phyloP scores from a whole-genome alignment of 2,329 filamentous ascomycete species.

The Colletotrichum nymphaeae region DNA sequence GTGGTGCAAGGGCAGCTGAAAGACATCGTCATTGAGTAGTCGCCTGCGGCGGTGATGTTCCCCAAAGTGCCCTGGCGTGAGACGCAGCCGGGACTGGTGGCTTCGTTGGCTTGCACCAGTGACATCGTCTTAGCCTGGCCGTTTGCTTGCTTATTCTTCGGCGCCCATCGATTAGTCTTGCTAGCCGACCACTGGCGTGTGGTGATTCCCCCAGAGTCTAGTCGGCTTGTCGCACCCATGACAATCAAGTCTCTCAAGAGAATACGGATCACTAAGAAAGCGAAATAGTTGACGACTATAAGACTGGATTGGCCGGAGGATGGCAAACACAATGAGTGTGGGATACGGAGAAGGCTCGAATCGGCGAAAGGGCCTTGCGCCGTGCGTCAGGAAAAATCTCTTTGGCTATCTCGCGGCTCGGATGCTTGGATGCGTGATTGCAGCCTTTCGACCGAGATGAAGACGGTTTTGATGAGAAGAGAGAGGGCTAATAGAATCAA shows the following conservation, averaged over 20 bases:
- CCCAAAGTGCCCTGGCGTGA: conserved; percentile 9
- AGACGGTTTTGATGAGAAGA: not conserved
- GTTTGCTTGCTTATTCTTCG: conserved; percentile 28
- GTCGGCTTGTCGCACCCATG: not conserved
- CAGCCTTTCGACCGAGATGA: not conserved
- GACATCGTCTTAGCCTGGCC: conserved; percentile 16
- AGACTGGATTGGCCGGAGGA: not conserved
- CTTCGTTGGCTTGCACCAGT: conserved; percentile 22
- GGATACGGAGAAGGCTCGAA: not conserved
- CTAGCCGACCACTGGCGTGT: conserved; percentile 6
- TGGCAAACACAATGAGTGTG: not conserved
- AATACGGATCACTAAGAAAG: not conserved
- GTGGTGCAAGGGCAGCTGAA: not conserved
- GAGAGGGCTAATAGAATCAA: not conserved
- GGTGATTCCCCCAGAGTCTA: not conserved
- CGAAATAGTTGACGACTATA: not conserved
- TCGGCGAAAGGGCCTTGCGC: not conserved
- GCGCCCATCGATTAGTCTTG: conserved; percentile 17
- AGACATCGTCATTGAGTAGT: conserved; percentile 7
- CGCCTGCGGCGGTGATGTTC: not conserved
- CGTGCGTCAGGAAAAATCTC: not conserved
- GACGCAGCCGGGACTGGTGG: conserved; percentile 7
- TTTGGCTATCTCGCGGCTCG: conserved; percentile 1
- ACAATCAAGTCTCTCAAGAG: not conserved
- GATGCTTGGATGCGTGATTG: not conserved